Conservation (phyloP, 2,329 filamentous ascomycete species). For the Alternaria sp. region DNA sequence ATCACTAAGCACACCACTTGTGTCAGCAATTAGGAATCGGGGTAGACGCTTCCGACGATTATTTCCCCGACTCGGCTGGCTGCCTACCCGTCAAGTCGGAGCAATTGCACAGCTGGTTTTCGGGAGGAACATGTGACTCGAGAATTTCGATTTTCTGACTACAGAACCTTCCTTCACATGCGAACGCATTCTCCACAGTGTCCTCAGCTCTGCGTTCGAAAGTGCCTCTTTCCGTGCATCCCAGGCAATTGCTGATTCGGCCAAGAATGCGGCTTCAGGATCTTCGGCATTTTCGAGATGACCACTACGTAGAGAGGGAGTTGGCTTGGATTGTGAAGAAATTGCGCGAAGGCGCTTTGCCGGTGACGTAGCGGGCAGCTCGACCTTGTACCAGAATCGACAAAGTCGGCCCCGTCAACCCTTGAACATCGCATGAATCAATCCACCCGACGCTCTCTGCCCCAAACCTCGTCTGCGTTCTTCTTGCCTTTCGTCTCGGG, state of each 20-base stretch:
- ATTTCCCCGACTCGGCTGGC: background rate
- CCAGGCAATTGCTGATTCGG: slow-evolving; percentile 90
- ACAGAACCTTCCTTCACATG: background rate
- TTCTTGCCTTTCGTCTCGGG: slow-evolving; percentile 89
- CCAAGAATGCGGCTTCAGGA: slow-evolving; percentile 90
- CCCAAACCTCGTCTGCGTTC: slow-evolving; percentile 91
- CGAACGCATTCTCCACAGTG: rapidly evolving
- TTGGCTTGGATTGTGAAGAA: background rate
- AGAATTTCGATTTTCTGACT: background rate
- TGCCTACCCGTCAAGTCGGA: background rate
- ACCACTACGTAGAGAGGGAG: background rate
- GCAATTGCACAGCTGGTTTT: background rate
- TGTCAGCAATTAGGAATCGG: slow-evolving; percentile 28
- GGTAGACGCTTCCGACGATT: background rate
- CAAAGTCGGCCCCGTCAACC: background rate
- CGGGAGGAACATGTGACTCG: background rate
- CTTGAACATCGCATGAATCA: slow-evolving; percentile 12
- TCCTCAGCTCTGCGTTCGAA: slow-evolving; percentile 64
- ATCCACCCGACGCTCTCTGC: slow-evolving; percentile 58
- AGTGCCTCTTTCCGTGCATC: slow-evolving; percentile 91
- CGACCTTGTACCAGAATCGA: slow-evolving; percentile 67
- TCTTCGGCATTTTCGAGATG: slow-evolving; percentile 66
- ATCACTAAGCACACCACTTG: background rate
- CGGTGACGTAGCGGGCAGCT: slow-evolving; percentile 93
- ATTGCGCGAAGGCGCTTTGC: slow-evolving; percentile 69